Percentiles rank a stretch among this genome's conserved stretches.
Conservation (phyloP, 345 rosid genomes). For the Rubroshorea leprosula region DNA sequence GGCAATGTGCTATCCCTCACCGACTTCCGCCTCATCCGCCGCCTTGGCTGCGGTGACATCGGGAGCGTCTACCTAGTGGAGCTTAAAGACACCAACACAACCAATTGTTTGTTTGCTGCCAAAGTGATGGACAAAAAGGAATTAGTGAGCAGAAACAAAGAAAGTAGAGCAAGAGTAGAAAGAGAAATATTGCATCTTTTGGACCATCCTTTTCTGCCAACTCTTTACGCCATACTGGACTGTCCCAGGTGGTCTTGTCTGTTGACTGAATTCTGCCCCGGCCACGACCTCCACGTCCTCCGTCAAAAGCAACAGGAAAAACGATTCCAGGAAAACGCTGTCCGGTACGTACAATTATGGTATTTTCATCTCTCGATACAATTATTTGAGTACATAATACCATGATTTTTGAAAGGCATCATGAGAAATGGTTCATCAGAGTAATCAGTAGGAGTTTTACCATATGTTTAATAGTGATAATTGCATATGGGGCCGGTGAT, state of each 20-base stretch:
- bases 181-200: conserved; percentile 59
- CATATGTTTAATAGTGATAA: conserved; percentile 14
- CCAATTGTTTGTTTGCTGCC: conserved; percentile 70
- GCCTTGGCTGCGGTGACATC: conserved; percentile 87
- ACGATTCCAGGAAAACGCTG: conserved; percentile 64
- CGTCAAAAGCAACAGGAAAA: conserved; percentile 57
- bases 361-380: no score
- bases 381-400: no score
- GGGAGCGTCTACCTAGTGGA: conserved; percentile 81
- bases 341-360: conserved; percentile 54
- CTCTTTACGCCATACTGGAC: conserved; percentile 62
- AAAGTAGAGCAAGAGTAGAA: conserved; percentile 57
- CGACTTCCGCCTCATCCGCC: conserved; percentile 54
- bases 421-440: conserved; percentile 16
- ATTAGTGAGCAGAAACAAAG: conserved; percentile 59
- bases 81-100: conserved; percentile 42
- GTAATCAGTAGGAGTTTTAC: conserved; percentile 19
- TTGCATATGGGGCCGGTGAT: conserved; percentile 22
- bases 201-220: conserved; percentile 86
- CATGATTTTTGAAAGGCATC: no score
- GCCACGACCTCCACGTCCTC: conserved; percentile 81
- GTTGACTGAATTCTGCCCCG: conserved; percentile 78
- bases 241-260: conserved; percentile 69
- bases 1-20: conserved; percentile 32
- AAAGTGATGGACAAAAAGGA: conserved; percentile 83